These are phyloP conservation scores for Aspergillus sp. DNA, from an alignment of 2,329 filamentous ascomycete genomes.

Conservation along the genomic window DNA sequence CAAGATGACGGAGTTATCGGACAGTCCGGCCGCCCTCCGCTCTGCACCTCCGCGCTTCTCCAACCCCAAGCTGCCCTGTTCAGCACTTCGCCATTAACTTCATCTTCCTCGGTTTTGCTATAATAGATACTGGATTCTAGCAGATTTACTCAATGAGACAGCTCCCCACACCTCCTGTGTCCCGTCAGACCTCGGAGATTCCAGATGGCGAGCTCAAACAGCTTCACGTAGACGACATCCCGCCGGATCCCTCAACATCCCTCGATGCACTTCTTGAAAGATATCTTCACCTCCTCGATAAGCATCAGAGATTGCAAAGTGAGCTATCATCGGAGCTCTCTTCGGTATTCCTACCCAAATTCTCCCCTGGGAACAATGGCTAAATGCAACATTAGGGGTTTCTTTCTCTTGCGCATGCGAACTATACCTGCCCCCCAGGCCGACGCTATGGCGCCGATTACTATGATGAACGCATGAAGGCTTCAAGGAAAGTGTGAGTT, in stretches of 20 bases:
- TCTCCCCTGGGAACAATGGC: not conserved
- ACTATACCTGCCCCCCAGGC: slow-evolving; percentile 46
- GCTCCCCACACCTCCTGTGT: slow-evolving; percentile 36
- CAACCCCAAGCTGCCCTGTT: not conserved
- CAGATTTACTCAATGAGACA: slow-evolving; percentile 27
- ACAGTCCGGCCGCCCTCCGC: slow-evolving; percentile 27
- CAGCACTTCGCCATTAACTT: not conserved
- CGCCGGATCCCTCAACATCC: slow-evolving; percentile 29
- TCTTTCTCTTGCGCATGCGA: slow-evolving; percentile 49
- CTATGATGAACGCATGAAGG: slow-evolving; percentile 54
- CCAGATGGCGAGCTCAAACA: slow-evolving; percentile 22
- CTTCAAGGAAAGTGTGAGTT: slow-evolving; percentile 42
- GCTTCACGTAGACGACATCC: slow-evolving; percentile 16
- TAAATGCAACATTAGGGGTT: slow-evolving; percentile 40
- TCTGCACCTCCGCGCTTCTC: not conserved
- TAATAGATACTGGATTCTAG: not conserved
- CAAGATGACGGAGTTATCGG: slow-evolving; percentile 40
- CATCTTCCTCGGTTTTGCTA: not conserved
- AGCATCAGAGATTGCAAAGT: slow-evolving; percentile 42
- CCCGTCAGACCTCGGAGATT: slow-evolving; percentile 29
- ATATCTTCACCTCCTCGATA: slow-evolving; percentile 46
- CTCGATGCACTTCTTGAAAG: slow-evolving; percentile 44
- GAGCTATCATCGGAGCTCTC: slow-evolving; percentile 39
- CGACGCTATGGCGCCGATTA: slow-evolving; percentile 50
- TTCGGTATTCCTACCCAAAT: slow-evolving; percentile 31